These are phyloP conservation scores for Paspalum vaginatum DNA, from an alignment of 176 grass and related monocot species.

Conservation along the genomic window DNA sequence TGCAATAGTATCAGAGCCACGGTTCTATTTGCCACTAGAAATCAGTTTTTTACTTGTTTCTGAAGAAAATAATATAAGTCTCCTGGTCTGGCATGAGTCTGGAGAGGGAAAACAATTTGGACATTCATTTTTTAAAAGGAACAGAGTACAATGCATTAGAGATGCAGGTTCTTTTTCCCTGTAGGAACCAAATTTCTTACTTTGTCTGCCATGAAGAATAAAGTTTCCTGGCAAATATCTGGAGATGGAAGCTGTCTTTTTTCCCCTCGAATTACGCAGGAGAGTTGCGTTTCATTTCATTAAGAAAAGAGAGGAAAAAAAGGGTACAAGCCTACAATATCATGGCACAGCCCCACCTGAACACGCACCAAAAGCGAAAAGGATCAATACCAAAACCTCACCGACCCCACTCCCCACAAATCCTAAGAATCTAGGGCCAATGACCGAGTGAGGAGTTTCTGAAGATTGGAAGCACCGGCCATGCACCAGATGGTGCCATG, in stretches of 20 bases:
- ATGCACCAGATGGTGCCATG: too few relatives aligned
- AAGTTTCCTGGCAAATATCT: constrained; percentile 20
- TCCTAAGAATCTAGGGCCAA: too few relatives aligned
- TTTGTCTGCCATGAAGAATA: background rate
- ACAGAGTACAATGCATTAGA: background rate
- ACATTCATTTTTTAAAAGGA: background rate
- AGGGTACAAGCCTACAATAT: too few relatives aligned
- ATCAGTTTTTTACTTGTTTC: background rate
- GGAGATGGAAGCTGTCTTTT: background rate
- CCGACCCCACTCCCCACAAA: too few relatives aligned
- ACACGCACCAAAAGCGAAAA: too few relatives aligned
- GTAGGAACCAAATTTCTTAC: constrained; percentile 2
- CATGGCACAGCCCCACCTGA: too few relatives aligned
- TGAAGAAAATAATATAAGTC: background rate
- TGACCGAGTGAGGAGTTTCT: too few relatives aligned
- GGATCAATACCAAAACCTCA: too few relatives aligned
- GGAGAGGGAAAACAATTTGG: background rate
- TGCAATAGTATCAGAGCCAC: background rate
- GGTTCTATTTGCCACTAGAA: constrained; percentile 20
- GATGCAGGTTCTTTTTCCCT: background rate
- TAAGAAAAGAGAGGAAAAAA: too few relatives aligned
- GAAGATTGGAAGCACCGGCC: too few relatives aligned
- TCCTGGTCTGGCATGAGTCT: background rate
- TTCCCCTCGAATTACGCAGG: too few relatives aligned
- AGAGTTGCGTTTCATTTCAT: too few relatives aligned